Evolutionary conservation across 129 eudicot genomes (phyloP), one percentile per base, ranked within the genome.

Genomic region (carrot (Daucus carota)): DNA sequence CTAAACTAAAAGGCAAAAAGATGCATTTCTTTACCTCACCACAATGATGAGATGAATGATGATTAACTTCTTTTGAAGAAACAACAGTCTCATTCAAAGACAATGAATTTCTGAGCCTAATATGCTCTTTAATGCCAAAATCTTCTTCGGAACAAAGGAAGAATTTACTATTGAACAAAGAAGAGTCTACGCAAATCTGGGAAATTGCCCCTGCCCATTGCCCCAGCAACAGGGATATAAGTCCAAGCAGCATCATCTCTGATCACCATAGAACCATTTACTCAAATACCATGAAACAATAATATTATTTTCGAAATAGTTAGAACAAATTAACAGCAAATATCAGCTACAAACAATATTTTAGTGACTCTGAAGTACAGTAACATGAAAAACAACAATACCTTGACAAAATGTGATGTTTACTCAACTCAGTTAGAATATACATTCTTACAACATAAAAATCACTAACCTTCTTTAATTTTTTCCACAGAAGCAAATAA

Each of bases 241-340:
- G 90, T 74, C 99, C 99, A 54, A 95, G 99, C 78, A 95, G 94
- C 99, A 95, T 95, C 83, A 95, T 77, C 81, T 94, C 99, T 94
- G 92, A 15, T 62, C 63, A 38, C 66, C 28, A 43, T 52, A 73
- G 5, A 73, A 32, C 63, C 9, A 0, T 69, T 69, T 1, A 38
- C 18, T 67, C 43, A 67, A 59, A 24, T 8, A 26, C 24, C 15
- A 8, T 1, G 1, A 57, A 57, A 57, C 65, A 52, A 52, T 13
- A n/a, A n/a, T n/a, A n/a, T n/a, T n/a, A n/a, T n/a, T n/a, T n/a
- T n/a, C n/a, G n/a, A 57, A 57, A 57, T 32, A n/a, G 32, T 24
- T 6, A n/a, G 20, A 6, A 47, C 8, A 47, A 16, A 17, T 47
- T 17, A 17, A 47, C 57, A 47, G 12, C 0, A 18, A 9, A 0